phyloP scores from a whole-genome alignment of 352 stramenopile species.

The Phytophthora brassicae region DNA sequence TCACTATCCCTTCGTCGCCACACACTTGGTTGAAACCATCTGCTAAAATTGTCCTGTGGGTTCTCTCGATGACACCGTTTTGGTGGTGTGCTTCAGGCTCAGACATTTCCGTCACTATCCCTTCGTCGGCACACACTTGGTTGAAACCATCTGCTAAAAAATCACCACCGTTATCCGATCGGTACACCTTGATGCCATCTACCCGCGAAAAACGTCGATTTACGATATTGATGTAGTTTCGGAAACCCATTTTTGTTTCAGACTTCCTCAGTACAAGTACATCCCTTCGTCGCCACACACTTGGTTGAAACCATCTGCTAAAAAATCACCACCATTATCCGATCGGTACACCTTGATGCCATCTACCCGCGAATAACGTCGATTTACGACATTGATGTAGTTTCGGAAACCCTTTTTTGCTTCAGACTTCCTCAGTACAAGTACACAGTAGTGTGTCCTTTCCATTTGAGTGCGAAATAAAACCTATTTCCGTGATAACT shows the following conservation, averaged over 20 bases:
- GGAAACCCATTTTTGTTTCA: conserved; percentile 1
- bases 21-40: not conserved
- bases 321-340: conserved; percentile 14
- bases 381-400: not conserved
- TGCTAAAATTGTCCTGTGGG: conserved; percentile 1
- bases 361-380: not conserved
- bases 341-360: not conserved
- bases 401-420: not conserved
- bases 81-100: conserved; percentile 13
- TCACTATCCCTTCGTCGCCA: not conserved
- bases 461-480: not conserved
- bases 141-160: not conserved
- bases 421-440: too few relatives aligned
- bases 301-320: not conserved
- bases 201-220: not conserved
- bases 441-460: not conserved
- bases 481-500: not conserved
- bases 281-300: conserved; percentile 2
- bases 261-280: conserved; percentile 1
- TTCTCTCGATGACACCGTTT: conserved; percentile 4
- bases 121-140: not conserved
- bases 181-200: not conserved
- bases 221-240: conserved; percentile 4
- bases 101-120: not conserved
- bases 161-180: conserved; percentile 9